These are phyloP conservation scores for Quercus mongolica DNA, from an alignment of 306 rosid genomes.

Conservation along the genomic window DNA sequence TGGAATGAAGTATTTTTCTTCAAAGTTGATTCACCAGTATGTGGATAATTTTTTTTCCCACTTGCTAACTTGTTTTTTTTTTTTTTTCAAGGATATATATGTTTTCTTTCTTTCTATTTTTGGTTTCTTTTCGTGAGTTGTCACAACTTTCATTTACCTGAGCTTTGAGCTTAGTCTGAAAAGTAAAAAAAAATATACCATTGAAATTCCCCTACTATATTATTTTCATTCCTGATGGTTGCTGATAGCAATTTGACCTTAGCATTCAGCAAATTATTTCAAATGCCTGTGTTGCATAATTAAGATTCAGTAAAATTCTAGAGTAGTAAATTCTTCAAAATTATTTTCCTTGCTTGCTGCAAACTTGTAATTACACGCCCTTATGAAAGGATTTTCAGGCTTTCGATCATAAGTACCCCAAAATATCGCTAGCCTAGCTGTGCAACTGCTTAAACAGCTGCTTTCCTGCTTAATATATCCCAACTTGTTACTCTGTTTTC, in stretches of 20 bases:
- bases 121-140: neutral
- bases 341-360: neutral
- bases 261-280: too few species aligned
- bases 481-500: neutral
- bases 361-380: neutral
- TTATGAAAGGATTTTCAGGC: neutral
- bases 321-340: neutral
- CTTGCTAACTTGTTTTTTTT: neutral
- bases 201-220: neutral
- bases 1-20: slow-evolving; percentile 97
- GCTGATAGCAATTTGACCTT: neutral
- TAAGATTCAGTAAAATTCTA: neutral
- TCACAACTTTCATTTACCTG: neutral
- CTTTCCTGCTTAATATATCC: neutral
- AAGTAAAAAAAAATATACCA: neutral
- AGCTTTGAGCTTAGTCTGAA: neutral
- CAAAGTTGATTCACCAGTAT: slow-evolving; percentile 84
- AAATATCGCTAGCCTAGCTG: neutral
- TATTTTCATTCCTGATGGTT: neutral
- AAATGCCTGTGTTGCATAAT: neutral
- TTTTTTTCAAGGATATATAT: neutral
- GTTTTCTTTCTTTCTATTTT: neutral
- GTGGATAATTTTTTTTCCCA: slow-evolving; percentile 20
- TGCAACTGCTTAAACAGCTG: neutral
- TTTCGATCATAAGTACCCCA: neutral